Evolutionary conservation across 1,284 basidiomycete genomes (phyloP).

Genomic region (Golubevia pallescens): DNA sequence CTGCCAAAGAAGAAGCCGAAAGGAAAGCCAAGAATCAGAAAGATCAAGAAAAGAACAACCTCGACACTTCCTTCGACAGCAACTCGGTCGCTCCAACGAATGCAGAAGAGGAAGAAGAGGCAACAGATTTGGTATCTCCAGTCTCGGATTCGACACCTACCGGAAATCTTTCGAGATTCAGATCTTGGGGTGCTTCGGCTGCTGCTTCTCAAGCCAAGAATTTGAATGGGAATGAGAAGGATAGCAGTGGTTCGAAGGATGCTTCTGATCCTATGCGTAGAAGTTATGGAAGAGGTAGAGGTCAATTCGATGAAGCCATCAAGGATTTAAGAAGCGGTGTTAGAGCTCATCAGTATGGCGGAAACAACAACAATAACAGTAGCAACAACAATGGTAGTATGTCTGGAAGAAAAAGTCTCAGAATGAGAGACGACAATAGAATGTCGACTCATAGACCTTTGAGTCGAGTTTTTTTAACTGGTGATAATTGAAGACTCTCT

Average conservation of each 20-base stretch:
- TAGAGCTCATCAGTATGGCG: neutral
- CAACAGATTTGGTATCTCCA: conserved; percentile 13
- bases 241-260: neutral
- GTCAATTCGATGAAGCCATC: conserved; percentile 46
- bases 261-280: conserved; percentile 6
- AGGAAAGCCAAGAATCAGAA: neutral
- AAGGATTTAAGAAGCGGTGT: conserved; percentile 35
- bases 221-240: neutral
- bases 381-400: conserved; percentile 22
- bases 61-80: neutral
- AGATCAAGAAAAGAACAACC: neutral
- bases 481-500: too few relatives aligned
- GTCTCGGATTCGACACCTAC: conserved; percentile 32
- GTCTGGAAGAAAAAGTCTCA: conserved; percentile 27
- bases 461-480: conserved; percentile 28
- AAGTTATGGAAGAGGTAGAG: conserved; percentile 23
- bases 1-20: neutral
- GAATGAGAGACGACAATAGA: conserved; percentile 13
- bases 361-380: neutral
- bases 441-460: conserved; percentile 18
- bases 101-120: conserved; percentile 8
- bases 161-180: conserved; percentile 19
- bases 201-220: conserved; percentile 1
- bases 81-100: neutral
- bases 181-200: conserved; percentile 18